Percentiles rank a stretch among this genome's conserved stretches.
Conservation (phyloP, 163 green algal genomes). For the Scenedesmus sp. region DNA sequence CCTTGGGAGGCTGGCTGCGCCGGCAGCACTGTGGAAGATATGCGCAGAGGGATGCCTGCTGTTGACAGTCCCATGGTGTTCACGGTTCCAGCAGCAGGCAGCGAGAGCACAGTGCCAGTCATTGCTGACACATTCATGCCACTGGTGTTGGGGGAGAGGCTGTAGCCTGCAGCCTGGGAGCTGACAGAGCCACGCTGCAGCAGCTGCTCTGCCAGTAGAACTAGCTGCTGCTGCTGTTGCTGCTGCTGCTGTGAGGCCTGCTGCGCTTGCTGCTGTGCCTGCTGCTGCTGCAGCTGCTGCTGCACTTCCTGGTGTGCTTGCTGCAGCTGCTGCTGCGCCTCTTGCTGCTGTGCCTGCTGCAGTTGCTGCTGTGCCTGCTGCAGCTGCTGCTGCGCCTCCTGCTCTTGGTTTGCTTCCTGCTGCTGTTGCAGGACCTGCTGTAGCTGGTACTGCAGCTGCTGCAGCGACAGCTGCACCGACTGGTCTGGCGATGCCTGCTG, state of each 20-base stretch:
- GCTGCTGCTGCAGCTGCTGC: not conserved
- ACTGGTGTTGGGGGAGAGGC: not conserved
- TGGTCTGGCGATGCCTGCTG: not conserved
- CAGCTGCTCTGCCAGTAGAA: not conserved
- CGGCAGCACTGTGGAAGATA: not conserved
- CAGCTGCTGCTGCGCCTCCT: not conserved
- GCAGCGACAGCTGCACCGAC: not conserved
- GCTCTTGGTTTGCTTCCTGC: not conserved
- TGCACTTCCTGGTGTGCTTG: not conserved
- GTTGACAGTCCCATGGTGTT: not conserved
- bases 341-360: not conserved
- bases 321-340: not conserved
- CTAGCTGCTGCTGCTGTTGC: not conserved
- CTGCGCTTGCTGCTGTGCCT: not conserved
- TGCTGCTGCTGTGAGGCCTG: not conserved
- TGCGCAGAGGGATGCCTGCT: not conserved
- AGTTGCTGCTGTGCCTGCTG: not conserved
- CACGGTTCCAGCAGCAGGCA: not conserved
- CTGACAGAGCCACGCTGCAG: not conserved
- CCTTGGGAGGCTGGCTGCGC: not conserved
- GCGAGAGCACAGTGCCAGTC: not conserved
- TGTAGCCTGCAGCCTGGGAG: not conserved
- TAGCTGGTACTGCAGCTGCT: not conserved
- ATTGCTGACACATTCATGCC: not conserved
- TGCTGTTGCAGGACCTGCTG: conserved; percentile 24